Conservation (phyloP, 1,284 basidiomycete species). For the Ceratobasidium sp. region DNA sequence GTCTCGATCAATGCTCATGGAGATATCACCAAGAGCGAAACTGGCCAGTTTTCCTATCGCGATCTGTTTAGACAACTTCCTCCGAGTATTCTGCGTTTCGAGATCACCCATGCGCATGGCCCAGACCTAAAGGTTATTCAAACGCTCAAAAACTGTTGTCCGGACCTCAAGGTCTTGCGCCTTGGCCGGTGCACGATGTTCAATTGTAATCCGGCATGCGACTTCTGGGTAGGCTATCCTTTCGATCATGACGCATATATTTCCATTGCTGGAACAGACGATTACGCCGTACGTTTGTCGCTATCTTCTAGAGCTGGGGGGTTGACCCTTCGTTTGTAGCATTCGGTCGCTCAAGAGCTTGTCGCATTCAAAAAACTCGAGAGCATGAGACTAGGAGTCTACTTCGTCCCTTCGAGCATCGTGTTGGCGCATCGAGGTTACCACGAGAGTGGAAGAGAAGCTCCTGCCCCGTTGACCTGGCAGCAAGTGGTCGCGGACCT, state of each 20-base stretch:
- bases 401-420: conserved; percentile 25
- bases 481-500: conserved; percentile 28
- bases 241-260: conserved; percentile 42
- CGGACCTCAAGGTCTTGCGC: conserved; percentile 10
- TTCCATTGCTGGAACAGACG: conserved; percentile 27
- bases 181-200: conserved; percentile 40
- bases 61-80: conserved; percentile 28
- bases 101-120: conserved; percentile 34
- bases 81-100: conserved; percentile 11
- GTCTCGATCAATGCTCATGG: conserved; percentile 24
- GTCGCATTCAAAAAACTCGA: conserved; percentile 5
- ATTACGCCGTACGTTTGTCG: conserved; percentile 32
- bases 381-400: conserved; percentile 26
- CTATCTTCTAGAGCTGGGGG: no score
- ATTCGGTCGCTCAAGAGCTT: conserved; percentile 35
- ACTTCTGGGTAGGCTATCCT: conserved; percentile 25
- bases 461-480: conserved; percentile 12
- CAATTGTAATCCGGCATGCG: conserved; percentile 21
- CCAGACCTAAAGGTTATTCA: conserved; percentile 40
- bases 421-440: conserved; percentile 33
- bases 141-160: conserved; percentile 16
- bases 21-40: conserved; percentile 8
- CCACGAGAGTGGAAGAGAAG: background rate
- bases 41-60: conserved; percentile 40
- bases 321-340: background rate